Evolutionary conservation across 352 stramenopile genomes (phyloP).

Genomic region (Saprolegnia diclina): DNA sequence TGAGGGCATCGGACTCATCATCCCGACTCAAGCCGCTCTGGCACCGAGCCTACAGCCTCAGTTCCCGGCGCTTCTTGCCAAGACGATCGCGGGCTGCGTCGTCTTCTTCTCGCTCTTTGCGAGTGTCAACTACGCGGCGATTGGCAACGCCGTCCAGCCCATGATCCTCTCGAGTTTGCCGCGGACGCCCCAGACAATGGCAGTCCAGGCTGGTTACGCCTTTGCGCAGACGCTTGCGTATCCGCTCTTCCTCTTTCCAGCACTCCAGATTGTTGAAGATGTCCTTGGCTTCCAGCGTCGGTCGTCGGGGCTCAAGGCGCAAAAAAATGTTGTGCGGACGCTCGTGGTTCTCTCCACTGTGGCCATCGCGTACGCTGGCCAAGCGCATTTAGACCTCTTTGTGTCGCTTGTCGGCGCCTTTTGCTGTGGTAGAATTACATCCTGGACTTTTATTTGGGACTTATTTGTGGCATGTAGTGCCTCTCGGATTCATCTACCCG

Average conservation of each 20-base stretch:
- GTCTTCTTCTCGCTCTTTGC: slow-evolving; percentile 80
- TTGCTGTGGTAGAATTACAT: slow-evolving; percentile 49
- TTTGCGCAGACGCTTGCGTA: slow-evolving; percentile 73
- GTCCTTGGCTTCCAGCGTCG: slow-evolving; percentile 67
- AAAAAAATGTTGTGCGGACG: slow-evolving; percentile 69
- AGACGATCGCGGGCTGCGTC: slow-evolving; percentile 56
- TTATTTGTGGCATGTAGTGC: slow-evolving; percentile 38
- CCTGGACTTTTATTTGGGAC: slow-evolving; percentile 3
- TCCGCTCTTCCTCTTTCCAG: slow-evolving; percentile 71
- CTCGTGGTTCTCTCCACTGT: slow-evolving; percentile 60
- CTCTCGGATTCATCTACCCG: slow-evolving; percentile 74
- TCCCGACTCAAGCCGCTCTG: slow-evolving; percentile 64
- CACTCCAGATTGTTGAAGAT: slow-evolving; percentile 80
- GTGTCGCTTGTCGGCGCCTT: slow-evolving; percentile 77
- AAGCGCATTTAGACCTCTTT: slow-evolving; percentile 68
- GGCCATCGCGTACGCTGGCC: slow-evolving; percentile 67
- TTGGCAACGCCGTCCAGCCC: slow-evolving; percentile 49
- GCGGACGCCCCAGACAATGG: slow-evolving; percentile 64
- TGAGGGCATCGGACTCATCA: slow-evolving; percentile 72
- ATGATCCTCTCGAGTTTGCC: slow-evolving; percentile 72
- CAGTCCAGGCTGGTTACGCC: slow-evolving; percentile 72
- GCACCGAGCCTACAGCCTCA: slow-evolving; percentile 56
- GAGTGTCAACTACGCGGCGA: slow-evolving; percentile 64
- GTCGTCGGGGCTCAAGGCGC: slow-evolving; percentile 56
- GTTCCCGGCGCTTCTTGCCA: slow-evolving; percentile 51